Evolutionary conservation across 805 yeast genomes (phyloP), one percentile per base, ranked within the genome.

Genomic region (Ogataea minuta): DNA sequence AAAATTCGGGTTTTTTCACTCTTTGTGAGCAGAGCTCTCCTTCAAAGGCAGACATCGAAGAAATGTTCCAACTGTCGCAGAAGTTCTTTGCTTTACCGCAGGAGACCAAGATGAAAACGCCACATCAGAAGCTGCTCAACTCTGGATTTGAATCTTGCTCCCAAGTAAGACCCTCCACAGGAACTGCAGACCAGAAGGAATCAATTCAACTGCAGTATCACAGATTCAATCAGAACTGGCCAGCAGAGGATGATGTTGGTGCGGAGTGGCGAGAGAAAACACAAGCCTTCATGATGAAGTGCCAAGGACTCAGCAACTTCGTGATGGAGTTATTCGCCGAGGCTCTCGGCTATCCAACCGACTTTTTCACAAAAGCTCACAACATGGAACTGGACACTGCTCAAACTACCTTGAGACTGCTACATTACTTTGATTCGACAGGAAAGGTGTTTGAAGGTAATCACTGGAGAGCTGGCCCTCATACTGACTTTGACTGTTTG

Each of bases 391-490:
- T 39, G 14, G 46, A 46, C 2, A 53, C 60, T 15, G 67, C 67
- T 11, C 68, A 63, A 41, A 50, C 65, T 1, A 63, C 68, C 14
- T 48, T 62, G 36, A 51, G 67, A 32, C 44, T 63, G 28, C 49
- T 63, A 12, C 67, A 63, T 41, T 63, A 63, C 35, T 58, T 52
- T 16, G 62, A 56, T 31, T 45, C 48, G 16, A 49, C 61, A 3
- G 61, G 59, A 15, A 46, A 55, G 34, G 31, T 14, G 3, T 49
- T 48, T 20, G 50, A 41, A 6, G 52, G 46, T 2, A 56, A 59
- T 19, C 31, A 45, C 23, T 63, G 68, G 68, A 49, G 67, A 40
- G 64, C 66, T 6, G 67, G 66, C 7, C 64, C 67, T 2, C 68
- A 63, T 41, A 63, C 67, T 5, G 67, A 63, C 36, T 62, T 63